Percentiles rank a stretch among this genome's conserved stretches.
Evolutionary conservation across 202 grass and related monocot genomes (phyloP).

Genomic region (Panicum hallii): DNA sequence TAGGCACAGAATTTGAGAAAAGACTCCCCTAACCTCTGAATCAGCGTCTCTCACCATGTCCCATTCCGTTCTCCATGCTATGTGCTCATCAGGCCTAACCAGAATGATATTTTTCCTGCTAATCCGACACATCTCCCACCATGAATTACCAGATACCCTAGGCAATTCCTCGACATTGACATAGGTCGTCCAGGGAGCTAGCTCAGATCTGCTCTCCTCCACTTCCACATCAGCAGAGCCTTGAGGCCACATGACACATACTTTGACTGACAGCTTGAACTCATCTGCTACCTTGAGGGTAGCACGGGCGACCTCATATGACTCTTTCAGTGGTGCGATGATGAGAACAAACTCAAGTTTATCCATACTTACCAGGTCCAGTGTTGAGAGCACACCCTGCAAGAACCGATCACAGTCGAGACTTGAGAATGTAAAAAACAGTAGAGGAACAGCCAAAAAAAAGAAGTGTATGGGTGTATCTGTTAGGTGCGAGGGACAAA

Average conservation of each 20-base stretch:
- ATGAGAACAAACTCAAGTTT: conserved; percentile 87
- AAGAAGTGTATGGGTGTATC: not conserved
- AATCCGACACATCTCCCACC: conserved; percentile 79
- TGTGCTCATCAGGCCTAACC: conserved; percentile 91
- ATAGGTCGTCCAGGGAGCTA: conserved; percentile 67
- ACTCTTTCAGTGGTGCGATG: conserved; percentile 68
- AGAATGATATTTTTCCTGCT: conserved; percentile 63
- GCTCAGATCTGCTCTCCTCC: conserved; percentile 42
- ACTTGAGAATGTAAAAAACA: not conserved
- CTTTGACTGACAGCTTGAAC: conserved; percentile 61
- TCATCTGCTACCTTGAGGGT: conserved; percentile 60
- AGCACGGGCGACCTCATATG: conserved; percentile 66
- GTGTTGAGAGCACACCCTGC: conserved; percentile 69
- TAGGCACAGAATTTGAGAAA: conserved; percentile 60
- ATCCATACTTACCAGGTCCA: conserved; percentile 77
- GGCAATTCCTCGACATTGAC: conserved; percentile 69
- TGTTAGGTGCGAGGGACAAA: conserved; percentile 33
- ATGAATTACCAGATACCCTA: conserved; percentile 51
- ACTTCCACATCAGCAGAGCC: conserved; percentile 45
- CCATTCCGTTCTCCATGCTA: conserved; percentile 77
- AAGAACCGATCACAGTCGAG: not conserved
- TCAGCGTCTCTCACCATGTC: conserved; percentile 42
- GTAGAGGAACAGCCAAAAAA: not conserved
- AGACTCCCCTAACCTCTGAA: conserved; percentile 61
- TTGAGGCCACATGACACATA: conserved; percentile 84